Percentiles rank a stretch among this genome's conserved stretches.
Evolutionary conservation across 345 rosid genomes (phyloP).

Genomic region (Atalantia buxifolia): DNA sequence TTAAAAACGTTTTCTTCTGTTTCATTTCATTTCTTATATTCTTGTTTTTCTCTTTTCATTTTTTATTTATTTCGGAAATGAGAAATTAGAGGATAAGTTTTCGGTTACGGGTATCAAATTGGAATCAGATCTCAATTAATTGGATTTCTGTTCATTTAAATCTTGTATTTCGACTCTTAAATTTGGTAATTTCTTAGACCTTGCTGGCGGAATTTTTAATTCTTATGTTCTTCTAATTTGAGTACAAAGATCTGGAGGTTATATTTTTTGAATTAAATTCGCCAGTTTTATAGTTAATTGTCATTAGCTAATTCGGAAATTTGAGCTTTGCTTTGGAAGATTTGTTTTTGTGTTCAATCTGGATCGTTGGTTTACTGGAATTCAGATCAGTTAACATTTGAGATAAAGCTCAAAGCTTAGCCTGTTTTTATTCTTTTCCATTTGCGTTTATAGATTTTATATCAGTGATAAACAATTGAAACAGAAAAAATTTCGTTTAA

Average conservation of each 20-base stretch:
- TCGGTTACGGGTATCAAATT: slow-evolving; percentile 8
- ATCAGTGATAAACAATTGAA: slow-evolving; percentile 5
- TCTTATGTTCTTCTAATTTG: slow-evolving; percentile 13
- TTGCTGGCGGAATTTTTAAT: neutral
- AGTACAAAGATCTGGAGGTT: slow-evolving; percentile 45
- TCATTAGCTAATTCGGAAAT: slow-evolving; percentile 6
- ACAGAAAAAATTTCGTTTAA: neutral
- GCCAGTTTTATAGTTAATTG: slow-evolving; percentile 6
- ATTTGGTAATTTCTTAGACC: slow-evolving; percentile 14
- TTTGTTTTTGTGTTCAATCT: slow-evolving; percentile 9
- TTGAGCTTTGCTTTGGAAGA: neutral
- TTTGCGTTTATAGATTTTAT: slow-evolving; percentile 5
- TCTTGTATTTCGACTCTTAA: neutral
- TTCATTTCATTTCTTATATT: slow-evolving; percentile 1
- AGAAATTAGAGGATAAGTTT: slow-evolving; percentile 8
- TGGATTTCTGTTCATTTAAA: neutral
- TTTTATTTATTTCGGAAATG: neutral
- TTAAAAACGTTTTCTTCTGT: neutral
- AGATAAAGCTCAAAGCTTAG: neutral
- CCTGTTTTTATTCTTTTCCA: slow-evolving; percentile 2
- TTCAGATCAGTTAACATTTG: slow-evolving; percentile 22
- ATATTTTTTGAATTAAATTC: neutral
- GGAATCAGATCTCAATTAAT: slow-evolving; percentile 42
- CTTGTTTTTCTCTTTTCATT: neutral
- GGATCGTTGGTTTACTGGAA: slow-evolving; percentile 24